Base-by-base conservation (phyloP, 352 stramenopile species). In the Pythium diclinum region DNA sequence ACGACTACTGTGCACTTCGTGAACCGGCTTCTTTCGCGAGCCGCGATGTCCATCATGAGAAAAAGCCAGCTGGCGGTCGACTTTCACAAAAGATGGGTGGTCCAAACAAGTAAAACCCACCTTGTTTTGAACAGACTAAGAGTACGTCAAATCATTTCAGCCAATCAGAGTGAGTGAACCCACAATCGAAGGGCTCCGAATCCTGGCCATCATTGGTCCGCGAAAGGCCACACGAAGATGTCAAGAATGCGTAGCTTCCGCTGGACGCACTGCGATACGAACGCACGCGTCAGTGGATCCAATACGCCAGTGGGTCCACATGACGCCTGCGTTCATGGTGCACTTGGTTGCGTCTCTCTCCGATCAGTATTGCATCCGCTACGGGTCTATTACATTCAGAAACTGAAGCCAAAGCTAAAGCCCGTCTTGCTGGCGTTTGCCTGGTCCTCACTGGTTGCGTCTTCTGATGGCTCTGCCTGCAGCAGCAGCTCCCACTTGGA, bases 401-500 rank as follows among this genome's bases (percentile, higher is more conserved):
- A 84, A 44, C 56, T 78, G 47, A 87, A 87, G 55, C 71, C 74
- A 68, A 87, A 87, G 40, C 70, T 68, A 25, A 85, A 85, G 28
- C 64, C 69, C 6, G 30, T 46, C 33, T 21, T 57, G 44, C 48
- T 33, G 10, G 11, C 9, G 9, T 8, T 19, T 7, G 53, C 59
- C 3, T 42, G 13, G 54, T 49, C 33, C 38, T 19, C 19, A 34
- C 68, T 13, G 6, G 17, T 8, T 9, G 23, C 28, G 11, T 38
- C 25, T 3, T 49, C 25, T 10, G 32, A 25, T 30, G 57, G 6
- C 10, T 61, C 61, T 6, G 58, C 57, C 8, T 77, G 69, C 10
- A 88, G 46, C 36, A 91, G 74, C 55, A 86, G 52, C 65, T 88
- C 77, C 83, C 83, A 91, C 72, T 89, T 91, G 69, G 77, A 83